phyloP scores from a whole-genome alignment of 2,329 filamentous ascomycete species.

The Nothomitra cinnamomea region DNA sequence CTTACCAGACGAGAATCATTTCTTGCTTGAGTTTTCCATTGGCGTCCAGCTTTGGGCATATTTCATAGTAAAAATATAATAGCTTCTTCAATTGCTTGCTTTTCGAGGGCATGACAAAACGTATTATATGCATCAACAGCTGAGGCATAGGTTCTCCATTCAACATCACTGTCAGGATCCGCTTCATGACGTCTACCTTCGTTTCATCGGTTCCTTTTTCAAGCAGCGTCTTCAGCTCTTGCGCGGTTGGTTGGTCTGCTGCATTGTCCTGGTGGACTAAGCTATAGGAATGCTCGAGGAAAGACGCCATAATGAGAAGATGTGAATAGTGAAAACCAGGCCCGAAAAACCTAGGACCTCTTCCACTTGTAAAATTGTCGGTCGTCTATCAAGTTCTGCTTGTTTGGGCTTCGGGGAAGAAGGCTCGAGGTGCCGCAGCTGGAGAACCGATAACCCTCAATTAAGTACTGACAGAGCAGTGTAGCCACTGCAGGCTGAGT shows the following conservation, averaged over 20 bases:
- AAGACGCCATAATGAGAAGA: constrained; percentile 62
- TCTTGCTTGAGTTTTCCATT: constrained; percentile 96
- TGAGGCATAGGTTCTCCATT: constrained; percentile 94
- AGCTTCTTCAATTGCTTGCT: constrained; percentile 95
- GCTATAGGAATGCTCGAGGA: constrained; percentile 89
- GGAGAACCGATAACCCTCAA: not conserved
- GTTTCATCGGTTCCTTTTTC: constrained; percentile 88
- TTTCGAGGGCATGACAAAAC: constrained; percentile 98
- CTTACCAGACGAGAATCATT: constrained; percentile 95
- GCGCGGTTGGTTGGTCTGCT: constrained; percentile 75
- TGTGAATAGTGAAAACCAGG: not conserved
- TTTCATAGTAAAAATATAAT: constrained; percentile 98
- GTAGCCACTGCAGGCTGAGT: not conserved
- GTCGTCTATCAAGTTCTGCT: not conserved
- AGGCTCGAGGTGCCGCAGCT: not conserved
- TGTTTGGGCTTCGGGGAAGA: not conserved
- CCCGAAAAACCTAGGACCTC: not conserved
- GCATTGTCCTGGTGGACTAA: constrained; percentile 96
- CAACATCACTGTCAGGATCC: constrained; percentile 90
- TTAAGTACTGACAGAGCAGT: not conserved
- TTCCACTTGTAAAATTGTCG: not conserved
- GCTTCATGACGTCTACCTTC: constrained; percentile 93
- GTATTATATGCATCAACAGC: constrained; percentile 98
- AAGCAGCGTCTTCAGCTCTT: constrained; percentile 81
- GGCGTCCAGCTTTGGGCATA: constrained; percentile 87